Evolutionary conservation across 2,329 filamentous ascomycete genomes (phyloP), one percentile per base, ranked within the genome.

Genomic region (Penicillium corylophilum): DNA sequence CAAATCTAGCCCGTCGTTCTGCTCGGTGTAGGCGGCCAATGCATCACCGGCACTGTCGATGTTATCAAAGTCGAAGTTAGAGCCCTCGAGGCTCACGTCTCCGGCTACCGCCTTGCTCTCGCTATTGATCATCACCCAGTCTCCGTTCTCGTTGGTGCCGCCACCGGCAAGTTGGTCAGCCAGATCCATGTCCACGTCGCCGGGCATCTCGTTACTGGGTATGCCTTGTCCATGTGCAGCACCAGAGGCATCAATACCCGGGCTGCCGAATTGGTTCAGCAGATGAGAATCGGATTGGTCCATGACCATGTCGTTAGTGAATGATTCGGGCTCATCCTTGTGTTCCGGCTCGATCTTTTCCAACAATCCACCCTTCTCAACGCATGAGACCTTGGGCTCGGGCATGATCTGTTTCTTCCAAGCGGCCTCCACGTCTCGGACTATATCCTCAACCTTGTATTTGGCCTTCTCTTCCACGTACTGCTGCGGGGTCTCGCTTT

Each of bases 331-430:
- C 57, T 71, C 54, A 85, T 58, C 48, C 40, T 59, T 64, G 18
- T 60, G 64, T 40, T 71, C 67, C 0, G 70, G 66, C 39, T 72
- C 68, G 12, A 71, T 68, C 53, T 71, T 75, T 48, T 90, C 83
- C 70, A 90, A 75, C 29, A 83, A 82, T 2, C 90, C 90, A 44
- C 90, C 91, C 63, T 89, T 88, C 64, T 94, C 85, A 39, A 95
- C 80, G 41, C 89, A 86, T 33, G 82, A 79, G 7, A 93, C 79
- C 22, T 82, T 79, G 44, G 84, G 81, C 47, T 88, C 82, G 23
- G 81, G 77, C 33, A 82, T 79, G 39, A 89, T 83, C 56, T 82
- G 84, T 49, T 84, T 84, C 16, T 85, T 85, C n/a, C 89, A 79
- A 2, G 83, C 76, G 45, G 79, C 76, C 73, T 96, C 90, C 1